Evolutionary conservation across 495 filamentous ascomycete species (phyloP).

Genomic region (Talaromyces thailandensis): DNA sequence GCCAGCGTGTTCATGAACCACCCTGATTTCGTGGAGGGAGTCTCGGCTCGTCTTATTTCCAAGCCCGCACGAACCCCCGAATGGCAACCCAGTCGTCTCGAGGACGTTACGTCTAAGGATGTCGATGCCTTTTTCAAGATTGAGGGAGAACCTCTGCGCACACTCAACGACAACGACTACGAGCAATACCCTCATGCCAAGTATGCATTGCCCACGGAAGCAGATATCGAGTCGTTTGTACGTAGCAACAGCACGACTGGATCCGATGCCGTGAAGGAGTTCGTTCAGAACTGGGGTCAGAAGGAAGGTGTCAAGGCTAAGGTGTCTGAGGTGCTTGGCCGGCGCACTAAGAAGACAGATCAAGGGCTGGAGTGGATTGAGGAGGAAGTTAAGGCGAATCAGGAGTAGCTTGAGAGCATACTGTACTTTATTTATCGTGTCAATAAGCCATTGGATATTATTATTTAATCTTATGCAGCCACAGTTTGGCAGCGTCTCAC

Average conservation of each 20-base stretch:
- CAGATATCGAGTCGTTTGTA: conserved; percentile 52
- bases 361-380: conserved; percentile 9
- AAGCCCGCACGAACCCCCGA: conserved; percentile 49
- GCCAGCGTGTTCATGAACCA: conserved; percentile 77
- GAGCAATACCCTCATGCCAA: conserved; percentile 55
- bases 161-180: conserved; percentile 49
- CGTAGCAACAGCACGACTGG: conserved; percentile 7
- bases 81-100: conserved; percentile 66
- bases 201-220: conserved; percentile 66
- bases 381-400: not conserved
- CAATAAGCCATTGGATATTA: not conserved
- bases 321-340: conserved; percentile 10
- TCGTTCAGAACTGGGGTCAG: conserved; percentile 22
- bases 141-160: conserved; percentile 38
- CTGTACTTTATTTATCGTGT: not conserved
- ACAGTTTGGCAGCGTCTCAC: not conserved
- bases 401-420: not conserved
- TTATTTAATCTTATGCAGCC: not conserved
- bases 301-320: conserved; percentile 12
- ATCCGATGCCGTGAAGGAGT: conserved; percentile 16
- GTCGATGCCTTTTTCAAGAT: conserved; percentile 54
- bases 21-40: conserved; percentile 82
- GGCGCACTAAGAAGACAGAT: conserved; percentile 7
- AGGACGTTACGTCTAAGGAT: conserved; percentile 43
- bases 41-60: conserved; percentile 62